A percentile compares a stretch with the other conserved stretches of the same genome.
These are phyloP conservation scores for Aspergillus nidulans DNA, from an alignment of 495 filamentous ascomycete species.

Conservation along the genomic window DNA sequence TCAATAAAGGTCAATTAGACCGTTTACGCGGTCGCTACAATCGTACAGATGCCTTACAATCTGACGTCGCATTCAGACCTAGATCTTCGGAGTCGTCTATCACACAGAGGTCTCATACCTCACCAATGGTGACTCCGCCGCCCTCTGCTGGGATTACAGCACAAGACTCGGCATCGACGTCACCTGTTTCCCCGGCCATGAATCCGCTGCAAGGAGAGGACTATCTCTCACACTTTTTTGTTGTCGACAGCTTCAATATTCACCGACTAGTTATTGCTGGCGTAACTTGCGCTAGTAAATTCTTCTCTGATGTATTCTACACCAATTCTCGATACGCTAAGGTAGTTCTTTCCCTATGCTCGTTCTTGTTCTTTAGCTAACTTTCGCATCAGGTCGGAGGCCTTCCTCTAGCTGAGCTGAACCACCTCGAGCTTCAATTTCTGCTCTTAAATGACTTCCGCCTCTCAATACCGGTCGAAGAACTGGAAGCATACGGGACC, in stretches of 20 bases:
- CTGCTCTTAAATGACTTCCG: constrained; percentile 96
- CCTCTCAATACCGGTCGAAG: constrained; percentile 87
- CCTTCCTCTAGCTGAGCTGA: constrained; percentile 91
- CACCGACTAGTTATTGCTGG: constrained; percentile 95
- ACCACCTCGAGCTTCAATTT: constrained; percentile 96
- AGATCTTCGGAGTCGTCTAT: constrained; percentile 14
- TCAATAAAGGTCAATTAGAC: constrained; percentile 67
- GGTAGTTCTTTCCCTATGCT: constrained; percentile 50
- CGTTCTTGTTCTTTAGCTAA: constrained; percentile 2
- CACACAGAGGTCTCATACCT: constrained; percentile 16
- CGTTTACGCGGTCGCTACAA: constrained; percentile 36
- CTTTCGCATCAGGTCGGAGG: constrained; percentile 73
- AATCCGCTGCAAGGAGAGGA: constrained; percentile 50
- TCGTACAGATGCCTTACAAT: constrained; percentile 10
- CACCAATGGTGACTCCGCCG: constrained; percentile 36
- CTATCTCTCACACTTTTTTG: constrained; percentile 76
- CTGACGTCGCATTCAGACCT: constrained; percentile 9
- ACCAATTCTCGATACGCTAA: constrained; percentile 99
- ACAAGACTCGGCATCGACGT: constrained; percentile 31
- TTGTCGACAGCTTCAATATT: constrained; percentile 99
- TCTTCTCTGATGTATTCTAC: constrained; percentile 99
- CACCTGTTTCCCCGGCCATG: constrained; percentile 32
- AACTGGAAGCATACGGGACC: constrained; percentile 94
- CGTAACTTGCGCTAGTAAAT: constrained; percentile 98
- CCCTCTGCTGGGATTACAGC: constrained; percentile 29